Base-by-base conservation (phyloP, 805 yeast genomes). In the Metschnikowia shivogae region DNA sequence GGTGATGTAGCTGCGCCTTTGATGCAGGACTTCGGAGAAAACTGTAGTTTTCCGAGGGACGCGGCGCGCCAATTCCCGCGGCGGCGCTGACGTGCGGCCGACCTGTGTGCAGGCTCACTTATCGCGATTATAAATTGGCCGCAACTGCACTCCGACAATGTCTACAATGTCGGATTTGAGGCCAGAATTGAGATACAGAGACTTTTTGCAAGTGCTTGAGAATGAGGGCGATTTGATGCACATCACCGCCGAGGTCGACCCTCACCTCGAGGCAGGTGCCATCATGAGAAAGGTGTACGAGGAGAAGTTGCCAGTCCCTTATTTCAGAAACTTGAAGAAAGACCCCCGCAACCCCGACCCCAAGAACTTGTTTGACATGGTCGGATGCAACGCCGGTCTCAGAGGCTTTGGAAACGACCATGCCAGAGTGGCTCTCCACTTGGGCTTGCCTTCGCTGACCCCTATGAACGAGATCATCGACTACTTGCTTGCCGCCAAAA, bases 191-290 rank as follows among this genome's bases (percentile, higher is more conserved):
- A 41, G 50, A 26, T 59, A 59, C 44, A 52, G 63, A 53, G 61
- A 58, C 38, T 60, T 59, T 35, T 45, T 59, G 20, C 47, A 55
- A 42, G 57, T 47, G 9, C 47, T 59, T 20, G 50, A 53, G 36
- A 39, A 55, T 13, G 57, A 60, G 33, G 49, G 49, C 27, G 64
- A 60, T 45, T 45, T 60, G 30, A 50, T 55, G 19, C 62, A 59
- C 36, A 53, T 60, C 34, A 40, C 36, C 24, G 39, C 50, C 31
- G 56, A 60, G 42, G 48, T 59, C 7, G 63, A 60, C 42, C 63
- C 63, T 9, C 31, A 49, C 29, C 46, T 54, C 20, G 64, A 60
- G 45, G 59, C 53, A 4, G 64, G 63, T n/a, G 63, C 63, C 22
- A 56, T 60, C 31, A 58, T 51, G 51, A 59, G 63, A 47, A 57